A percentile compares a stretch with the other conserved stretches of the same genome.
Evolutionary conservation across 2,329 filamentous ascomycete species (phyloP).

Genomic region (Alternaria burnsii): DNA sequence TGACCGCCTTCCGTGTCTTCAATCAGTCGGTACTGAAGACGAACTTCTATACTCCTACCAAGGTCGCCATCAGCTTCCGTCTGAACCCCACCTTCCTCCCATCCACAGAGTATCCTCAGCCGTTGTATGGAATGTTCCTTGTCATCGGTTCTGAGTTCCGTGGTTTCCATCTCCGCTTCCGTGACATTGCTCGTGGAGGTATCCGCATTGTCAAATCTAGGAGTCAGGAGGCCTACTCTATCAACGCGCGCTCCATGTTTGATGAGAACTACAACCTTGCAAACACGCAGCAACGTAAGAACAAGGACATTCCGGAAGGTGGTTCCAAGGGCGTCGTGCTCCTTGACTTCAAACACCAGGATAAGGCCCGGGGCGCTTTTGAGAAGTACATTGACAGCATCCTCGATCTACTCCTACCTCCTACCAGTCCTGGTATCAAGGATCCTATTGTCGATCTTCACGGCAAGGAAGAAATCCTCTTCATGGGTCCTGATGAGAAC

Average conservation of each 20-base stretch:
- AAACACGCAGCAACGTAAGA: conserved; percentile 98
- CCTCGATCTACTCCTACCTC: conserved; percentile 88
- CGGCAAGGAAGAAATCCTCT: conserved; percentile 94
- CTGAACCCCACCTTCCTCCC: conserved; percentile 90
- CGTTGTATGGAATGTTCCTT: conserved; percentile 97
- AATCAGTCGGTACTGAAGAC: conserved; percentile 95
- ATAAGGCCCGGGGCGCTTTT: conserved; percentile 90
- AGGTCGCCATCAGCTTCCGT: conserved; percentile 96
- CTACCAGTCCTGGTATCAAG: conserved; percentile 94
- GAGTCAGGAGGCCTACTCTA: conserved; percentile 93
- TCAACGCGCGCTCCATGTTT: conserved; percentile 95
- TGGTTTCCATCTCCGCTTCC: conserved; percentile 96
- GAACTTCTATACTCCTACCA: conserved; percentile 97
- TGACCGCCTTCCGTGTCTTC: conserved; percentile 96
- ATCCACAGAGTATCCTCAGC: conserved; percentile 89
- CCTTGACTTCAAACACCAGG: conserved; percentile 91
- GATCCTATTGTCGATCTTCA: conserved; percentile 97
- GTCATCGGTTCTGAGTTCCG: conserved; percentile 97
- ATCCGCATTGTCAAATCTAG: conserved; percentile 99
- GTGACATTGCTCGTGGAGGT: conserved; percentile 94
- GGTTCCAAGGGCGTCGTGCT: conserved; percentile 98
- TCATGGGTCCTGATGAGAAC: conserved; percentile 99
- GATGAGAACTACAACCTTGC: conserved; percentile 99
- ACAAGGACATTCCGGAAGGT: conserved; percentile 99
- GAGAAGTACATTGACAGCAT: conserved; percentile 99